Evolutionary conservation across 2,329 filamentous ascomycete species (phyloP).

Genomic region (Colletotrichum agaves): DNA sequence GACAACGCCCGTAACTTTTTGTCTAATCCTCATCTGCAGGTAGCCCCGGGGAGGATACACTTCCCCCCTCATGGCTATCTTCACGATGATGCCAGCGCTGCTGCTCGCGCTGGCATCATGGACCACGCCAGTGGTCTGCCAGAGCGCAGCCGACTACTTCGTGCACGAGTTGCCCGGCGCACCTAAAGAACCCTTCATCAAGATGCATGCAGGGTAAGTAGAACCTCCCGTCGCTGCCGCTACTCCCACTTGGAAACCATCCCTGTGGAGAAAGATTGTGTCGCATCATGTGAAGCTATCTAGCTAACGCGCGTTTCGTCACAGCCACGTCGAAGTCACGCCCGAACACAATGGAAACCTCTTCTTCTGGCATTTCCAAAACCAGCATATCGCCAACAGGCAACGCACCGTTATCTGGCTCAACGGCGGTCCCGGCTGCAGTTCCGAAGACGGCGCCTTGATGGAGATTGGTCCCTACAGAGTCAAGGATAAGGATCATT

Average conservation of each 20-base stretch:
- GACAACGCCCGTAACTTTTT: slow-evolving; percentile 9
- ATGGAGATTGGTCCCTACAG: slow-evolving; percentile 97
- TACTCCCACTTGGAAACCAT: not conserved
- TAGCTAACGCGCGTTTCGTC: slow-evolving; percentile 42
- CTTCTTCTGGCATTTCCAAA: slow-evolving; percentile 99
- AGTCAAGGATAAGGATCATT: slow-evolving; percentile 76
- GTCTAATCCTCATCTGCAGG: slow-evolving; percentile 19
- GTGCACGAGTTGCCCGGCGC: slow-evolving; percentile 86
- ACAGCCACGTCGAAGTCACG: slow-evolving; percentile 90
- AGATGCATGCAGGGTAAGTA: slow-evolving; percentile 97
- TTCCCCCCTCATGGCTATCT: slow-evolving; percentile 38
- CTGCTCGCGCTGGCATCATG: slow-evolving; percentile 55
- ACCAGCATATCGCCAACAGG: slow-evolving; percentile 91
- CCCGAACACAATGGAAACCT: slow-evolving; percentile 89
- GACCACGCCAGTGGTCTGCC: slow-evolving; percentile 47
- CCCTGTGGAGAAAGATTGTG: too few relatives aligned
- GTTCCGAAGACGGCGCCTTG: slow-evolving; percentile 94
- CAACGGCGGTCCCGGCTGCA: slow-evolving; percentile 96
- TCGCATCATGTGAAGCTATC: not conserved
- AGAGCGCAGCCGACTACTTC: slow-evolving; percentile 80
- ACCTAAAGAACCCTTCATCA: slow-evolving; percentile 78
- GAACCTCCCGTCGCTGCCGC: not conserved
- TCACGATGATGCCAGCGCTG: slow-evolving; percentile 41
- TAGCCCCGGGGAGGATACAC: slow-evolving; percentile 36
- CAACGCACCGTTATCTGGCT: slow-evolving; percentile 96